phyloP scores from a whole-genome alignment of 768 basidiomycete genomes.

The Amanita rubescens region DNA sequence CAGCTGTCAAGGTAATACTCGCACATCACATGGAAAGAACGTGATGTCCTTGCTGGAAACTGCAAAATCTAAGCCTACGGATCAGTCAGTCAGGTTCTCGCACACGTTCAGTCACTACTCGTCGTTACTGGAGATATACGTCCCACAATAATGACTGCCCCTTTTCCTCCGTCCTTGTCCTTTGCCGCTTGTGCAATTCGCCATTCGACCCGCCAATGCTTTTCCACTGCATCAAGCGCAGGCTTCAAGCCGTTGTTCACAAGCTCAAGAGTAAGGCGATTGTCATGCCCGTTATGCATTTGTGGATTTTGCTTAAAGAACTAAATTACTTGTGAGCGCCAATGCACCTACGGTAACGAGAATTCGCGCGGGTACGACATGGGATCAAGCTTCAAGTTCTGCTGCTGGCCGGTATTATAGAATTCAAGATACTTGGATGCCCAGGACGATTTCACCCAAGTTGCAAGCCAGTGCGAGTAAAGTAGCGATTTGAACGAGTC shows the following conservation, averaged over 20 bases:
- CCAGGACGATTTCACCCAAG: too few relatives aligned
- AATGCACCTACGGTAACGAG: constrained; percentile 33
- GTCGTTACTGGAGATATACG: constrained; percentile 79
- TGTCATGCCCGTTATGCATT: constrained; percentile 73
- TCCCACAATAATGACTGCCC: constrained; percentile 73
- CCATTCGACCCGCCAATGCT: constrained; percentile 57
- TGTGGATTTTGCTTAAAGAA: constrained; percentile 46
- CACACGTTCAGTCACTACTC: constrained; percentile 7
- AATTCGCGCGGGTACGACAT: constrained; percentile 47
- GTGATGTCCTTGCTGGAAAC: constrained; percentile 42
- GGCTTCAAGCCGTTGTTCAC: constrained; percentile 57
- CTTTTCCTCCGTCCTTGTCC: constrained; percentile 48
- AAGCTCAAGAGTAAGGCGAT: constrained; percentile 52
- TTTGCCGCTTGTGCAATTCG: constrained; percentile 33
- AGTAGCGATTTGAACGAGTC: too few relatives aligned
- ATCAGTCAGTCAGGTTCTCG: neutral
- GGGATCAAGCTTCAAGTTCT: neutral
- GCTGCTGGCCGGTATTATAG: neutral
- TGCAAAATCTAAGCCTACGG: constrained; percentile 56
- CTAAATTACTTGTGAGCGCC: neutral
- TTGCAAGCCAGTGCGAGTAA: too few relatives aligned
- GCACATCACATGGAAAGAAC: constrained; percentile 56
- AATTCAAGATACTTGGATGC: neutral
- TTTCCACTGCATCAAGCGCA: constrained; percentile 66
- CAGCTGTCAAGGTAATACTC: constrained; percentile 2